phyloP scores from a whole-genome alignment of 768 basidiomycete genomes.

The Harrya chromipes region DNA sequence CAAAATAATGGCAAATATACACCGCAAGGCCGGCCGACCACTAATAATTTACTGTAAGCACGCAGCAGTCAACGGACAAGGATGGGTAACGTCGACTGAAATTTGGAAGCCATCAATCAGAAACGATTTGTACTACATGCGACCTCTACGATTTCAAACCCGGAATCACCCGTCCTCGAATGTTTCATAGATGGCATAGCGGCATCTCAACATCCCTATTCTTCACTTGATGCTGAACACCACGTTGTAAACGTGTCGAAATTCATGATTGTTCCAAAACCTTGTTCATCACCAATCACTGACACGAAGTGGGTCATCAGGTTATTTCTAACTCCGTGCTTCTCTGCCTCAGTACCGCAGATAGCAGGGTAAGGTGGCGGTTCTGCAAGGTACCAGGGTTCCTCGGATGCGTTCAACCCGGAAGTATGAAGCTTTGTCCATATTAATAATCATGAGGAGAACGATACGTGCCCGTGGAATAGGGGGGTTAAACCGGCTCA shows the following conservation, averaged over 20 bases:
- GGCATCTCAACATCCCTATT: too few species aligned
- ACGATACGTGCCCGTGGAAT: slow-evolving; percentile 5
- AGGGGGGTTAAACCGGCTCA: slow-evolving; percentile 24
- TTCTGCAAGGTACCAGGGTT: slow-evolving; percentile 36
- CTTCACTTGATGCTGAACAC: slow-evolving; percentile 13
- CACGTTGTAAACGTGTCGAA: slow-evolving; percentile 21
- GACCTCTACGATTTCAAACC: too few species aligned
- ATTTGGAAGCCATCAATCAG: too few species aligned
- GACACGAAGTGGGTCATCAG: slow-evolving; percentile 57
- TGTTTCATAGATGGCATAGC: too few species aligned
- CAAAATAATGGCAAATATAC: too few species aligned
- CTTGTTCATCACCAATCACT: slow-evolving; percentile 37
- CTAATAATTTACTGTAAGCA: too few species aligned
- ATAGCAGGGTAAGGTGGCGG: slow-evolving; percentile 52
- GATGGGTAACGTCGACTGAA: too few species aligned
- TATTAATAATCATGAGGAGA: not conserved
- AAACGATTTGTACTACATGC: too few species aligned
- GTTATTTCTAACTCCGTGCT: slow-evolving; percentile 44
- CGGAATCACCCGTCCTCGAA: too few species aligned
- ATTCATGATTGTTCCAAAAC: slow-evolving; percentile 43
- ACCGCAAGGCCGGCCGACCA: too few species aligned
- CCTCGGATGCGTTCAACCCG: slow-evolving; percentile 6
- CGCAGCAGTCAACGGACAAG: too few species aligned
- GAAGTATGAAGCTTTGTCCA: slow-evolving; percentile 6
- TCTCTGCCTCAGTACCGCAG: slow-evolving; percentile 41